A percentile compares a stretch with the other conserved stretches of the same genome.
Evolutionary conservation across 495 filamentous ascomycete species (phyloP).

Genomic region (Talaromyces nanjingensis): DNA sequence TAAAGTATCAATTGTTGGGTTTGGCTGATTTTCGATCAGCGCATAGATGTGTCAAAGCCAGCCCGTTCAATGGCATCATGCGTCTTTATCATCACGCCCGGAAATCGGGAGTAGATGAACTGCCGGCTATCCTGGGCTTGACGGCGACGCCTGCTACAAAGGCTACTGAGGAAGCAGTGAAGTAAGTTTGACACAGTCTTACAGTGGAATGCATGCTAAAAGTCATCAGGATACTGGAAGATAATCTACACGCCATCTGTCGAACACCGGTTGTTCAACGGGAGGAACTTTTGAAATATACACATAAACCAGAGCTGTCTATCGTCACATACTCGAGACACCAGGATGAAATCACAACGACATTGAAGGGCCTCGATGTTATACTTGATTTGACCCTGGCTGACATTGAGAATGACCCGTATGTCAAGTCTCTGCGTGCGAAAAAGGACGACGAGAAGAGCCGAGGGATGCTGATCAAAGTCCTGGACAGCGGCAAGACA

Average conservation of each 20-base stretch:
- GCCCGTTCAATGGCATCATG: slow-evolving; percentile 76
- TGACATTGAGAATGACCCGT: slow-evolving; percentile 65
- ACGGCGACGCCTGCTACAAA: slow-evolving; percentile 75
- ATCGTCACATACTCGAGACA: background rate
- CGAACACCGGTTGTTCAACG: slow-evolving; percentile 66
- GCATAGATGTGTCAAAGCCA: slow-evolving; percentile 58
- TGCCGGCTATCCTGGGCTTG: slow-evolving; percentile 75
- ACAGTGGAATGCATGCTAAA: background rate
- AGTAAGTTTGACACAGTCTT: slow-evolving; percentile 15
- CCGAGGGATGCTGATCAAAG: slow-evolving; percentile 33
- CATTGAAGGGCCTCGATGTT: slow-evolving; percentile 22
- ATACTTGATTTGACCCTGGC: slow-evolving; percentile 21
- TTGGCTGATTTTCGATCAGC: background rate
- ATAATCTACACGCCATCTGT: slow-evolving; percentile 67
- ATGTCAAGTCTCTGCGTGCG: slow-evolving; percentile 44
- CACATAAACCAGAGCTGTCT: slow-evolving; percentile 50
- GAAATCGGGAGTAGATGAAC: slow-evolving; percentile 19
- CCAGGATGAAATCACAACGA: slow-evolving; percentile 2
- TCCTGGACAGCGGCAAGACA: slow-evolving; percentile 48
- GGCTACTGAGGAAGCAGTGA: slow-evolving; percentile 6
- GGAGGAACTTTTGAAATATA: slow-evolving; percentile 59
- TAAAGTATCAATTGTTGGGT: background rate
- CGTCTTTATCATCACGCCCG: slow-evolving; percentile 56
- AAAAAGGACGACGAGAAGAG: slow-evolving; percentile 27
- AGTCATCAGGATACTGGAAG: slow-evolving; percentile 52